Percentiles rank a stretch among this genome's conserved stretches.
phyloP scores from a whole-genome alignment of 768 basidiomycete genomes.

The Mycena kentingensis region DNA sequence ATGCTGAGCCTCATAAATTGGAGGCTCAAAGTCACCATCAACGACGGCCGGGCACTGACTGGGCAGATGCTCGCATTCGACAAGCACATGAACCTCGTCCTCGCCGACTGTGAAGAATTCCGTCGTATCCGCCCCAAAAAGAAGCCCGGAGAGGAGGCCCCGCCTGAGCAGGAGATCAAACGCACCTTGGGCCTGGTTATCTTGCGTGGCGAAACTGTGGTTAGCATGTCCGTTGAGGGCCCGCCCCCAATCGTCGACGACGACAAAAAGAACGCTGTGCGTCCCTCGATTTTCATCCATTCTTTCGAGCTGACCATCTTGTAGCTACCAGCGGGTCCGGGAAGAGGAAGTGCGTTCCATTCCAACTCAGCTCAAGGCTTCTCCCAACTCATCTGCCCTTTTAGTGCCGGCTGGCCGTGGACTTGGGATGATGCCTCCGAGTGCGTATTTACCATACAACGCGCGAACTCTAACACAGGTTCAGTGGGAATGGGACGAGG shows the following conservation, averaged over 20 bases:
- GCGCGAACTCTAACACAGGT: slow-evolving; percentile 59
- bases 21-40: slow-evolving; percentile 95
- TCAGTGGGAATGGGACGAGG: slow-evolving; percentile 74
- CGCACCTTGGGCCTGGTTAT: slow-evolving; percentile 96
- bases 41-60: slow-evolving; percentile 92
- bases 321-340: slow-evolving; percentile 86
- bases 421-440: slow-evolving; percentile 92
- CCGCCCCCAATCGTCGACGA: slow-evolving; percentile 91
- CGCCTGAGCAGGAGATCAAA: slow-evolving; percentile 91
- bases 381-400: too few species aligned
- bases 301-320: slow-evolving; percentile 10
- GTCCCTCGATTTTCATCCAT: slow-evolving; percentile 29
- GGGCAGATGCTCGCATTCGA: slow-evolving; percentile 99
- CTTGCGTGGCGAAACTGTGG: slow-evolving; percentile 93
- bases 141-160: slow-evolving; percentile 78
- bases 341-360: too few species aligned
- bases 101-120: slow-evolving; percentile 99
- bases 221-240: slow-evolving; percentile 92
- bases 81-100: slow-evolving; percentile 98
- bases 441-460: slow-evolving; percentile 46
- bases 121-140: slow-evolving; percentile 90
- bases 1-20: slow-evolving; percentile 98
- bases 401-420: slow-evolving; percentile 97
- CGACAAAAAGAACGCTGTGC: slow-evolving; percentile 80
- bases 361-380: too few species aligned